Evolutionary conservation across 139 green algal genomes (phyloP).

Genomic region (Gonium pectorale): DNA sequence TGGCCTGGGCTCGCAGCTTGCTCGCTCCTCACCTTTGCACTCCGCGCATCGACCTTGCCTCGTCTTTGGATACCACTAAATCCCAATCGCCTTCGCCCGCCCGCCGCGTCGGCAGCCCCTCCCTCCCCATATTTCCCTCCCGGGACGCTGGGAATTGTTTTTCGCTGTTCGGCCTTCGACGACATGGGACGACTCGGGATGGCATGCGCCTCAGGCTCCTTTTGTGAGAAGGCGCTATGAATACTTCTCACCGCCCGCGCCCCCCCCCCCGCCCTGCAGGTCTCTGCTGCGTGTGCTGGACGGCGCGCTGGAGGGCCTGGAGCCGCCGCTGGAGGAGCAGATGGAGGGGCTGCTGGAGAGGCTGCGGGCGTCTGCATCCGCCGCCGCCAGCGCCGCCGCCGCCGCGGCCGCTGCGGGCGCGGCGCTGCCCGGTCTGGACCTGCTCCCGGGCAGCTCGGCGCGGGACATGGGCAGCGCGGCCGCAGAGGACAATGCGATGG

Average conservation of each 20-base stretch:
- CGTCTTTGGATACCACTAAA: no score
- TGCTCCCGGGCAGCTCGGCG: neutral
- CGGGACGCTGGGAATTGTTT: no score
- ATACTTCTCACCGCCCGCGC: neutral
- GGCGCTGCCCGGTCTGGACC: constrained; percentile 12
- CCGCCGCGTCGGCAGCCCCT: no score
- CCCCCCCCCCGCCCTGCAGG: neutral
- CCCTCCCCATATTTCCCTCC: no score
- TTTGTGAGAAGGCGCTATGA: no score
- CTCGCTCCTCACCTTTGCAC: no score
- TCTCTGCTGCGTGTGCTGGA: constrained; percentile 35
- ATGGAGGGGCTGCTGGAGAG: neutral
- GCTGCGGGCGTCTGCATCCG: neutral
- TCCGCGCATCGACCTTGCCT: no score
- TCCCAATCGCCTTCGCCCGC: no score
- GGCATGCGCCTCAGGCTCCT: no score
- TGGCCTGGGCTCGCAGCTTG: no score
- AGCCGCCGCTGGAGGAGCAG: constrained; percentile 38
- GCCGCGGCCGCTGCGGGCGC: neutral
- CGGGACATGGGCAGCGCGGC: neutral
- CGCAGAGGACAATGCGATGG: constrained; percentile 13
- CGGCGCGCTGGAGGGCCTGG: constrained; percentile 30
- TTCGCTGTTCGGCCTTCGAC: no score
- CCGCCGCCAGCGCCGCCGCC: neutral
- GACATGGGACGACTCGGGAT: no score